Evolutionary conservation across 192 early-diverging fungal genomes (phyloP).

Genomic region (Diversispora eburnea): DNA sequence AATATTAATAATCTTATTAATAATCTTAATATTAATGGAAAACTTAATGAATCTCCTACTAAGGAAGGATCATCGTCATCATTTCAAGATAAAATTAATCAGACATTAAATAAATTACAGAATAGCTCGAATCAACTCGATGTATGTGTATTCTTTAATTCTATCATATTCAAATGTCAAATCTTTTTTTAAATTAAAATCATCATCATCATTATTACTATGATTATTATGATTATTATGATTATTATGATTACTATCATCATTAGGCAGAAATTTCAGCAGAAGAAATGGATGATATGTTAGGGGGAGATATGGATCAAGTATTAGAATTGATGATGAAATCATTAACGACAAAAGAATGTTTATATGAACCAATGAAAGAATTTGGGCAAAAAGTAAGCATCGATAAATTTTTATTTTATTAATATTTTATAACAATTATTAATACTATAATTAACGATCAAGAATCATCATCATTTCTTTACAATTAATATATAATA

Average conservation of each 20-base stretch:
- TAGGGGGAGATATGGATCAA: conserved; percentile 78
- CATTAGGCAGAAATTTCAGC: conserved; percentile 50
- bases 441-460: neutral
- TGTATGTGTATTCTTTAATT: conserved; percentile 45
- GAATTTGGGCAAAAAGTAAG: conserved; percentile 75
- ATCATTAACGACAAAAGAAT: conserved; percentile 88
- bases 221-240: neutral
- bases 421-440: neutral
- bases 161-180: neutral
- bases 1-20: neutral
- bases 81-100: conserved; percentile 87
- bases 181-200: neutral
- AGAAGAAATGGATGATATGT: conserved; percentile 68
- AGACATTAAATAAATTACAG: conserved; percentile 87
- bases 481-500: too few relatives aligned
- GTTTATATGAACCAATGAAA: conserved; percentile 94
- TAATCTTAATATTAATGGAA: conserved; percentile 10
- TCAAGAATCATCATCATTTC: too few relatives aligned
- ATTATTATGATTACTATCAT: neutral
- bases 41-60: neutral
- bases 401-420: neutral
- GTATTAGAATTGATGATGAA: conserved; percentile 87
- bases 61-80: conserved; percentile 31
- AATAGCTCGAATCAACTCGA: conserved; percentile 82
- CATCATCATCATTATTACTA: neutral